Conservation (phyloP, 768 basidiomycete genomes). For the Lentinus brumalis region DNA sequence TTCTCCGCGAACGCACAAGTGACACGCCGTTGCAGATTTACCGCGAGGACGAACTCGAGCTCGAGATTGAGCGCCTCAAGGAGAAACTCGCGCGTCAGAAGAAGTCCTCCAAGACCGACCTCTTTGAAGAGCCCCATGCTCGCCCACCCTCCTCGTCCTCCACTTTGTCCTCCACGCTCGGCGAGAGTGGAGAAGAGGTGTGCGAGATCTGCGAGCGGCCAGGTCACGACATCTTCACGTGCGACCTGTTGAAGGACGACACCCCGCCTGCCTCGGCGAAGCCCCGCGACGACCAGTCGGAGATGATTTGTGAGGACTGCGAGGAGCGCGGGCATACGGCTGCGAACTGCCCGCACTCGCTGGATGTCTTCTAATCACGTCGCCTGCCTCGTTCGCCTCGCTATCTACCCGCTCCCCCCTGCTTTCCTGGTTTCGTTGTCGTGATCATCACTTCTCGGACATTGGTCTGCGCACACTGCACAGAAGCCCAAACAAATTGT, state of each 20-base stretch:
- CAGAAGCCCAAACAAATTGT: constrained; percentile 6
- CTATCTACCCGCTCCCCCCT: background rate
- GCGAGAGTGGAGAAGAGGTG: constrained; percentile 39
- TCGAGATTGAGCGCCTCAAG: constrained; percentile 76
- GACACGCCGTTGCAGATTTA: constrained; percentile 59
- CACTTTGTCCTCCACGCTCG: constrained; percentile 20
- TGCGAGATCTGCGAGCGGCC: constrained; percentile 89
- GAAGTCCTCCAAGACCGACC: constrained; percentile 58
- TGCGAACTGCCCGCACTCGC: constrained; percentile 79
- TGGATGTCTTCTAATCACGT: constrained; percentile 74
- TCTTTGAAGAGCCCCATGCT: constrained; percentile 20
- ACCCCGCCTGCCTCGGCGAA: constrained; percentile 27
- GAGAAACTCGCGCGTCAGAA: constrained; percentile 69
- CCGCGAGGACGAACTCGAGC: constrained; percentile 89
- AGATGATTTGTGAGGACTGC: constrained; percentile 79
- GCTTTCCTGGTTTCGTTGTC: background rate
- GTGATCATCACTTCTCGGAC: background rate
- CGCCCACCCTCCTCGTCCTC: constrained; percentile 17
- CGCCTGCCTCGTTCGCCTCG: background rate
- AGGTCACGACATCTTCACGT: constrained; percentile 86
- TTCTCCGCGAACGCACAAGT: background rate
- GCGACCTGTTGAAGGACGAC: constrained; percentile 71
- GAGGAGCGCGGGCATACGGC: constrained; percentile 78
- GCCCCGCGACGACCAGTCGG: constrained; percentile 26
- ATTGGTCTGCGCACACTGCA: background rate